Percentiles rank a stretch among this genome's conserved stretches.
Evolutionary conservation across 2,329 filamentous ascomycete species (phyloP).

Genomic region (Colletotrichum viniferum): DNA sequence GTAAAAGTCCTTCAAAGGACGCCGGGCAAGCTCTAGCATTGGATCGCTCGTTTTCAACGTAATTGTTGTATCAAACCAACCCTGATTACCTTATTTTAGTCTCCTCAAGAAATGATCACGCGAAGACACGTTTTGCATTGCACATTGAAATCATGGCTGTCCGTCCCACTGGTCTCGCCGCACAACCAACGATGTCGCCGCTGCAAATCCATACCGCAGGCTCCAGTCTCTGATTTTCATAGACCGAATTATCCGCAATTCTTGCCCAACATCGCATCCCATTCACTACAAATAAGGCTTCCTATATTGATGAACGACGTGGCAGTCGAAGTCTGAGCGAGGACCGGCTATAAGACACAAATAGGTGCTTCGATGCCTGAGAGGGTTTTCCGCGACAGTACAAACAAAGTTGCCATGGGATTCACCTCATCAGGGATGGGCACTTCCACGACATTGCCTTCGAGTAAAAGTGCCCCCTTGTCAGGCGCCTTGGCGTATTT

Average conservation of each 20-base stretch:
- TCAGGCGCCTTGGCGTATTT: neutral
- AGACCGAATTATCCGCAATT: neutral
- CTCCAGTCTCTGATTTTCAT: neutral
- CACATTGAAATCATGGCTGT: neutral
- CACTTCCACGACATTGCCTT: neutral
- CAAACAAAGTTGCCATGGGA: neutral
- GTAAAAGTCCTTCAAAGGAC: neutral
- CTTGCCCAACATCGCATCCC: neutral
- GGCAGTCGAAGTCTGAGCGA: neutral
- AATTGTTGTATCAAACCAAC: neutral
- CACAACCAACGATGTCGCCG: neutral
- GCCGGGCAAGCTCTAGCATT: neutral
- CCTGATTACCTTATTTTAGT: neutral
- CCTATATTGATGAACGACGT: neutral
- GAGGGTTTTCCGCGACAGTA: neutral
- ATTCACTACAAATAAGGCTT: neutral
- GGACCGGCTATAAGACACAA: neutral
- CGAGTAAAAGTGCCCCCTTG: neutral
- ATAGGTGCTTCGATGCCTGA: neutral
- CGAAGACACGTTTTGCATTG: neutral
- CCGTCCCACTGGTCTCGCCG: neutral
- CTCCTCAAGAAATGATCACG: neutral
- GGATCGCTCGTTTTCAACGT: neutral
- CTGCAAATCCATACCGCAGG: neutral
- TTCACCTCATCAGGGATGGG: neutral